These are phyloP conservation scores for Amanita thiersii DNA, from an alignment of 768 basidiomycete species.

Conservation along the genomic window DNA sequence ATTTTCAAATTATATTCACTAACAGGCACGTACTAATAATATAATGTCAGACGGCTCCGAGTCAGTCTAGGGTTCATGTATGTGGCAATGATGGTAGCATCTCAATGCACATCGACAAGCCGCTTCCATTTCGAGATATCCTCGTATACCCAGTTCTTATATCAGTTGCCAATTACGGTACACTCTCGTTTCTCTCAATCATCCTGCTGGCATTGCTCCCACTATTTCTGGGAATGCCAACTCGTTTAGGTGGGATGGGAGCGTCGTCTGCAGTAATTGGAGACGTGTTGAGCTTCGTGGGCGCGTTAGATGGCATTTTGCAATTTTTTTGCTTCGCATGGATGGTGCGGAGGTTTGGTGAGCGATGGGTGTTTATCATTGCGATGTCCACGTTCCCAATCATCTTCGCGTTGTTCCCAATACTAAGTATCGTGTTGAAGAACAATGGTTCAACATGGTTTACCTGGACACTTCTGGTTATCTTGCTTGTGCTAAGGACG, in stretches of 20 bases:
- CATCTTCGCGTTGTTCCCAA: conserved; percentile 42
- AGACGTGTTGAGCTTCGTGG: conserved; percentile 37
- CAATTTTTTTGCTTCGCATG: conserved; percentile 32
- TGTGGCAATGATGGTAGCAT: no score
- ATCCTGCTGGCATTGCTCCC: conserved; percentile 46
- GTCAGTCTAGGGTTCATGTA: no score
- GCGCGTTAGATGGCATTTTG: conserved; percentile 27
- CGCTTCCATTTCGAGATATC: conserved; percentile 31
- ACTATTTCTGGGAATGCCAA: conserved; percentile 60
- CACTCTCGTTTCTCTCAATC: conserved; percentile 59
- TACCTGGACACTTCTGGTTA: conserved; percentile 27
- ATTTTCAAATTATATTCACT: no score
- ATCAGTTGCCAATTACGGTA: conserved; percentile 59
- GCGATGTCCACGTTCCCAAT: conserved; percentile 53
- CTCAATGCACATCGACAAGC: conserved; percentile 20
- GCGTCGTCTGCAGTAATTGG: conserved; percentile 57
- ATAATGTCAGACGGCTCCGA: no score
- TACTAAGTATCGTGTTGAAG: conserved; percentile 31
- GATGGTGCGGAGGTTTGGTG: conserved; percentile 30
- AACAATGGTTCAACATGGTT: conserved; percentile 21
- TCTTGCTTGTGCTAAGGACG: conserved; percentile 20
- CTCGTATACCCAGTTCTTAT: conserved; percentile 50
- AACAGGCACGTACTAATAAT: no score
- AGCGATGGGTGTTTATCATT: conserved; percentile 38
- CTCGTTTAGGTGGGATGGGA: conserved; percentile 59